Evolutionary conservation across 192 early-diverging fungal genomes (phyloP).

Genomic region (Backusella sp.): DNA sequence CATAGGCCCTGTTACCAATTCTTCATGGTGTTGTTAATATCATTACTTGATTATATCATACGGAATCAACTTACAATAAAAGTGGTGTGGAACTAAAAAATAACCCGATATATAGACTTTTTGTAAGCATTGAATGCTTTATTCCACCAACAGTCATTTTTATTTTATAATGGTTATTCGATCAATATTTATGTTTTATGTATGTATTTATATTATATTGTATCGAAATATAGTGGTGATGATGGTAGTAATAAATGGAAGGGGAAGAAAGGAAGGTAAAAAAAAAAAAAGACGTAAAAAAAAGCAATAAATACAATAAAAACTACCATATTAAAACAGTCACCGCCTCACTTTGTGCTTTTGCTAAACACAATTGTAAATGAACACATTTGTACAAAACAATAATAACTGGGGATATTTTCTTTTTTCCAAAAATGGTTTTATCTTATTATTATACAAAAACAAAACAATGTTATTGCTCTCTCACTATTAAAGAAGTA

Average conservation of each 20-base stretch:
- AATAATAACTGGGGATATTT: not conserved
- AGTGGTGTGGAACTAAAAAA: slow-evolving; percentile 4
- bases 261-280: not conserved
- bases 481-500: not conserved
- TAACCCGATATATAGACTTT: not conserved
- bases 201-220: not conserved
- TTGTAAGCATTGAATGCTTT: not conserved
- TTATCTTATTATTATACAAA: not conserved
- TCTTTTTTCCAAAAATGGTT: not conserved
- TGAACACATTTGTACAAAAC: not conserved
- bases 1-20: not conserved
- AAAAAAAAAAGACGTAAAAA: not conserved
- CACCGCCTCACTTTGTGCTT: not conserved
- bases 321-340: not conserved
- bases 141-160: not conserved
- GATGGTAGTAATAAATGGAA: not conserved
- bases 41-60: not conserved
- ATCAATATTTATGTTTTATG: not conserved
- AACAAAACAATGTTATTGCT: not conserved
- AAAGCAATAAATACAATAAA: not conserved
- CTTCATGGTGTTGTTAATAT: not conserved
- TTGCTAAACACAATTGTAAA: not conserved
- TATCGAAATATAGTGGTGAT: not conserved
- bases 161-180: not conserved
- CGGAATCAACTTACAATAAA: not conserved